Evolutionary conservation across 2,329 filamentous ascomycete species (phyloP).

Genomic region (Trichoderma lentiforme): DNA sequence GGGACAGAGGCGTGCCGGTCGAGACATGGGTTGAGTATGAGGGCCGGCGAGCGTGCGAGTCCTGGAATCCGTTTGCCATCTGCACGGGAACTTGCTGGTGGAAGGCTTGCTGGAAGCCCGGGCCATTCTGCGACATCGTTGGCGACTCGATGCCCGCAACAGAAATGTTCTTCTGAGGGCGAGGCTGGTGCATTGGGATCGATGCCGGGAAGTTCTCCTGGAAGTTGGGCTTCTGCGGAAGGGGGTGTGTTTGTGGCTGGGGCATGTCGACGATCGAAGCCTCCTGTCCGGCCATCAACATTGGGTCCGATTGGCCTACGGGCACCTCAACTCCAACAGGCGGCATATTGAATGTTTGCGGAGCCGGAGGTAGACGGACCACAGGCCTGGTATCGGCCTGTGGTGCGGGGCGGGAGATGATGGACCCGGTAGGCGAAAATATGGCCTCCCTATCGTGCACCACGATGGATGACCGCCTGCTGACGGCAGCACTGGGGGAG

Average conservation of each 20-base stretch:
- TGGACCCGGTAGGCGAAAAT: conserved; percentile 76
- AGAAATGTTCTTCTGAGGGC: conserved; percentile 90
- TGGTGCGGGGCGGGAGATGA: conserved; percentile 65
- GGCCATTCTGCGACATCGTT: conserved; percentile 54
- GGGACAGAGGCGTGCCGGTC: conserved; percentile 77
- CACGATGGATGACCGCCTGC: conserved; percentile 76
- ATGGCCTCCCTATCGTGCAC: conserved; percentile 63
- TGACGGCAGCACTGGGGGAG: conserved; percentile 82
- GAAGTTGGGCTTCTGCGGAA: conserved; percentile 56
- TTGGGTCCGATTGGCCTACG: conserved; percentile 21
- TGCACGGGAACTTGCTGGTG: conserved; percentile 89
- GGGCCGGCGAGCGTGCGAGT: conserved; percentile 63
- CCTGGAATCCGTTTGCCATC: conserved; percentile 56
- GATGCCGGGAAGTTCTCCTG: conserved; percentile 51
- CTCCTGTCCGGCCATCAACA: conserved; percentile 21
- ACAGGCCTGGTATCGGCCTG: conserved; percentile 67
- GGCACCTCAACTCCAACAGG: conserved; percentile 24
- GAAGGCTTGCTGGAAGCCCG: conserved; percentile 87
- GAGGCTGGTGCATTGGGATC: conserved; percentile 85
- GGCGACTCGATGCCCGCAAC: conserved; percentile 90
- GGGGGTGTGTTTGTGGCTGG: conserved; percentile 56
- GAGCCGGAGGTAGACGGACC: conserved; percentile 74
- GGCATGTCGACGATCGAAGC: conserved; percentile 50
- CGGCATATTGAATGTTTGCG: conserved; percentile 29
- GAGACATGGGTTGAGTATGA: conserved; percentile 70